A percentile compares a stretch with the other conserved stretches of the same genome.
Evolutionary conservation across 2,329 filamentous ascomycete genomes (phyloP).

Genomic region (Cercospora nicotianae): DNA sequence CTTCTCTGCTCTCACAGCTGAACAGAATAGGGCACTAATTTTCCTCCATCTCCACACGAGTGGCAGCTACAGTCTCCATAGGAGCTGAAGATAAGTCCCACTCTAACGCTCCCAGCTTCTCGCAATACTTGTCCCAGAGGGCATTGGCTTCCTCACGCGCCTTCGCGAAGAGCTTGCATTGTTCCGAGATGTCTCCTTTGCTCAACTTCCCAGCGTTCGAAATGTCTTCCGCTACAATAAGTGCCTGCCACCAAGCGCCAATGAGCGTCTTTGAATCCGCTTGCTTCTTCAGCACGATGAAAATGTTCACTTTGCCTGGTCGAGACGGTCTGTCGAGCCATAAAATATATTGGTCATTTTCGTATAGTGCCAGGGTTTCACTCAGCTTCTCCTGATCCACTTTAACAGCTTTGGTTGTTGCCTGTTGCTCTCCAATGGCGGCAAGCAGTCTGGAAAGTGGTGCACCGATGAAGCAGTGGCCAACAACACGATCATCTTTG

Average conservation of each 20-base stretch:
- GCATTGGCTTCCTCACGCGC: slow-evolving; percentile 28
- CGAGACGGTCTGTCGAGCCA: slow-evolving; percentile 50
- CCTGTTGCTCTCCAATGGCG: slow-evolving; percentile 28
- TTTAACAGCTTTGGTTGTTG: slow-evolving; percentile 32
- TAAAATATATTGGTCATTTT: slow-evolving; percentile 56
- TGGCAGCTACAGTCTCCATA: slow-evolving; percentile 64
- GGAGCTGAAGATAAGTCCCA: slow-evolving; percentile 67
- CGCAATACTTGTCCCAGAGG: slow-evolving; percentile 50
- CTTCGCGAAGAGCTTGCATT: slow-evolving; percentile 44
- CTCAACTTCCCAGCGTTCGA: neutral
- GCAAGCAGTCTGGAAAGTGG: slow-evolving; percentile 31
- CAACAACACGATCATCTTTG: slow-evolving; percentile 48
- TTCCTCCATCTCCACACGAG: slow-evolving; percentile 28
- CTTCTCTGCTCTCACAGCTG: neutral
- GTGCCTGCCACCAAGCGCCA: slow-evolving; percentile 63
- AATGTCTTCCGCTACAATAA: slow-evolving; percentile 44
- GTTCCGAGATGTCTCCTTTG: neutral
- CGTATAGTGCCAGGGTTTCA: slow-evolving; percentile 53
- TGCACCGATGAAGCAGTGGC: slow-evolving; percentile 56
- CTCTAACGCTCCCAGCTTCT: slow-evolving; percentile 50
- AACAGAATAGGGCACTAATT: neutral
- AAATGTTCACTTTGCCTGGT: slow-evolving; percentile 31
- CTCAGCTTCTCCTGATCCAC: slow-evolving; percentile 34
- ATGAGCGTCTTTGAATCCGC: slow-evolving; percentile 54
- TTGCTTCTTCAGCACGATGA: slow-evolving; percentile 65